Evolutionary conservation across 148 eudicot genomes (phyloP).

Genomic region (Amaranthus cruentus): DNA sequence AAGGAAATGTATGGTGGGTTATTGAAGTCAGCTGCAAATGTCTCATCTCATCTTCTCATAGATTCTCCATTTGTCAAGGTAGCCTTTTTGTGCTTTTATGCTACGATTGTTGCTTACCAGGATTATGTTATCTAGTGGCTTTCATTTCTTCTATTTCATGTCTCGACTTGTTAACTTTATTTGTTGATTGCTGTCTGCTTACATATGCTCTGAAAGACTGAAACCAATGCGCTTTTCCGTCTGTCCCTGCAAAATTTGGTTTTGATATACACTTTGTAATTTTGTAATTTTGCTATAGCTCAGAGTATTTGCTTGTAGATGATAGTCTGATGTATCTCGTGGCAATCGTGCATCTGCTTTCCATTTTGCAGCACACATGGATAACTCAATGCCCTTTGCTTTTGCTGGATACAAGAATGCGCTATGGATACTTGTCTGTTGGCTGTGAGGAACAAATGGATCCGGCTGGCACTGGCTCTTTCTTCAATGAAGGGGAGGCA

Average conservation of each 20-base stretch:
- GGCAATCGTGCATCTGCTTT: slow-evolving; percentile 12
- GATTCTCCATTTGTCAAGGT: slow-evolving; percentile 88
- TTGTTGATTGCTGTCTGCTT: background rate
- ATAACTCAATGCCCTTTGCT: slow-evolving; percentile 74
- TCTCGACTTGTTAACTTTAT: background rate
- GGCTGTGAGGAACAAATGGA: slow-evolving; percentile 85
- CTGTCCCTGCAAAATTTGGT: no score
- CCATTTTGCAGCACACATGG: slow-evolving; percentile 64
- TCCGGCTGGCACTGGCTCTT: slow-evolving; percentile 93
- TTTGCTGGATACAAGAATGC: slow-evolving; percentile 80
- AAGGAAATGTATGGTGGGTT: slow-evolving; percentile 81
- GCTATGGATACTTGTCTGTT: slow-evolving; percentile 67
- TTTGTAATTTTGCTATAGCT: no score
- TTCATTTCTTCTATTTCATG: background rate
- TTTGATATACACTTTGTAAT: no score
- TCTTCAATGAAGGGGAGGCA: slow-evolving; percentile 90
- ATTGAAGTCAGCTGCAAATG: slow-evolving; percentile 54
- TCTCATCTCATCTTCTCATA: slow-evolving; percentile 66
- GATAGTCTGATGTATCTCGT: background rate
- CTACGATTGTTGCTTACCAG: background rate
- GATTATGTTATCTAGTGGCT: background rate
- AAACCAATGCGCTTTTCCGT: no score
- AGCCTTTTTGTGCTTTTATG: slow-evolving; percentile 7
- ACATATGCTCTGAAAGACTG: background rate
- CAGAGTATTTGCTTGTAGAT: no score